Conservation (phyloP, 352 stramenopile genomes). For the Globisporangium apiculatum region DNA sequence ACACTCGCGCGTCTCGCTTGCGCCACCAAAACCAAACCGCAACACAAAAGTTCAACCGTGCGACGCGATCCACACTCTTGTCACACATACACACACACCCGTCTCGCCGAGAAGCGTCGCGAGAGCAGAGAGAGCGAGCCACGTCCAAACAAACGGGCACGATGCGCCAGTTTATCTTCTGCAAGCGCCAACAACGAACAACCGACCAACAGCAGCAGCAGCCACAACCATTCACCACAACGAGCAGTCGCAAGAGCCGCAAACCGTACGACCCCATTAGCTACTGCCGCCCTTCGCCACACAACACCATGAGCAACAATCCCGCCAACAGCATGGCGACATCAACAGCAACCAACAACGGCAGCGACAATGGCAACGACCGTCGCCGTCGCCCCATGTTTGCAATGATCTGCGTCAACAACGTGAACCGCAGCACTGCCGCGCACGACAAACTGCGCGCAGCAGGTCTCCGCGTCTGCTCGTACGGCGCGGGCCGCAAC, state of each 20-base stretch:
- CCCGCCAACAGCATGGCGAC: too few relatives aligned
- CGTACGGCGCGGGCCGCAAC: constrained; percentile 51
- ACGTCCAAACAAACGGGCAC: neutral
- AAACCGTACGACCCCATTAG: neutral
- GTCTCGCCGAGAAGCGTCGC: too few relatives aligned
- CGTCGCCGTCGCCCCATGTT: constrained; percentile 26
- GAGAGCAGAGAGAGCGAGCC: too few relatives aligned
- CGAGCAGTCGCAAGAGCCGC: neutral
- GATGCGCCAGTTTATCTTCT: constrained; percentile 14
- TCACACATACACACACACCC: neutral
- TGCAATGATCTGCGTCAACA: constrained; percentile 83
- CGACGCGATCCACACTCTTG: neutral
- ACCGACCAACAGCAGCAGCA: neutral
- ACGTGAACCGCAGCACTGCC: constrained; percentile 81
- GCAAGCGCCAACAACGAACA: constrained; percentile 3
- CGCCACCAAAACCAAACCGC: too few relatives aligned
- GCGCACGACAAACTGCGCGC: constrained; percentile 51
- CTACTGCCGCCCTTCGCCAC: neutral
- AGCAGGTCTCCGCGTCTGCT: constrained; percentile 59
- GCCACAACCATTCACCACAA: too few relatives aligned
- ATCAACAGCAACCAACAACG: neutral
- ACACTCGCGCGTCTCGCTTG: too few relatives aligned
- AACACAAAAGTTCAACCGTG: too few relatives aligned
- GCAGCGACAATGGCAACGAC: neutral
- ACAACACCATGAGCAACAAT: too few relatives aligned